phyloP scores from a whole-genome alignment of 148 eudicot species.

The Cornus controversa region DNA sequence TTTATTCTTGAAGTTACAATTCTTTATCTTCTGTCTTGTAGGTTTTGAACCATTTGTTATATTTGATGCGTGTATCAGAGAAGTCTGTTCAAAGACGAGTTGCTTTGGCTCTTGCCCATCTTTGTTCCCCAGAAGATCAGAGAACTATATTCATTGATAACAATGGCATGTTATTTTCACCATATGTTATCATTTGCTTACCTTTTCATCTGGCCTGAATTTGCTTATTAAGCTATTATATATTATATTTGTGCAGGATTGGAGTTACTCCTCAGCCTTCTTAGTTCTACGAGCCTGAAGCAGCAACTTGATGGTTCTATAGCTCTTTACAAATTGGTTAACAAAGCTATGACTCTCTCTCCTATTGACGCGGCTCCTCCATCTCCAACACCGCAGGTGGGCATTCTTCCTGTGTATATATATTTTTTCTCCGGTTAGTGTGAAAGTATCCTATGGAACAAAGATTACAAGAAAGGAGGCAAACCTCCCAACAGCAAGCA shows the following conservation, averaged over 20 bases:
- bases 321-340: constrained; percentile 77
- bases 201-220: neutral
- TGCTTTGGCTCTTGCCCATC: constrained; percentile 92
- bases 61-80: constrained; percentile 74
- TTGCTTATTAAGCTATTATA: neutral
- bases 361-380: constrained; percentile 83
- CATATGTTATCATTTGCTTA: neutral
- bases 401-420: neutral
- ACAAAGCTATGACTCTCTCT: constrained; percentile 63
- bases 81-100: constrained; percentile 60
- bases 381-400: constrained; percentile 84
- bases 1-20: neutral
- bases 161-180: constrained; percentile 42
- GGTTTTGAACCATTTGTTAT: constrained; percentile 54
- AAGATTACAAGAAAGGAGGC: too few relatives aligned
- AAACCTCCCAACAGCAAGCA: too few relatives aligned
- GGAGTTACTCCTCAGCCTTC: constrained; percentile 72
- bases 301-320: constrained; percentile 70
- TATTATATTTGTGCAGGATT: constrained; percentile 44
- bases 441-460: too few relatives aligned
- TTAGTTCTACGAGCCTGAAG: constrained; percentile 57
- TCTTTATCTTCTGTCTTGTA: constrained; percentile 18
- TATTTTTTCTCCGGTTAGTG: too few relatives aligned
- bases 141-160: constrained; percentile 66
- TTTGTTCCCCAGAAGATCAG: constrained; percentile 79